Conservation (phyloP, 352 stramenopile species). For the Phytophthora cryptogea region DNA sequence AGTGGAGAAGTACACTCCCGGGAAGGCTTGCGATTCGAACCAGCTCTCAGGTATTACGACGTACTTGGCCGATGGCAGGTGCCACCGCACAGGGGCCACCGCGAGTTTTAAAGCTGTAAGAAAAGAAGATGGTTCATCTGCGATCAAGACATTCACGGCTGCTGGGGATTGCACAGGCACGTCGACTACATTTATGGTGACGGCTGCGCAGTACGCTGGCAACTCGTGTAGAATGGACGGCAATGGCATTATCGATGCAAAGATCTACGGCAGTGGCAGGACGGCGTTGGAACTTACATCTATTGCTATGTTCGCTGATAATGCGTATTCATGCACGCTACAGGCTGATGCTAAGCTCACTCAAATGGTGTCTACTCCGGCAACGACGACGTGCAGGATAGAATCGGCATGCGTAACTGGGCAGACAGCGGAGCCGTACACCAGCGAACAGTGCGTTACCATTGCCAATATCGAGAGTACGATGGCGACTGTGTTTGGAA, state of each 20-base stretch:
- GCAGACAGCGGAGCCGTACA: neutral
- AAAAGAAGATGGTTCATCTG: neutral
- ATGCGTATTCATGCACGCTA: neutral
- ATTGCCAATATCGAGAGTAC: neutral
- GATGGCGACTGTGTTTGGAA: neutral
- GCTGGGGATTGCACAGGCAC: neutral
- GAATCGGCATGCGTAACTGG: neutral
- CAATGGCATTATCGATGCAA: slow-evolving; percentile 1
- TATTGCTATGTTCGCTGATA: neutral
- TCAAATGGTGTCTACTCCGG: neutral
- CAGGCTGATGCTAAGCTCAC: neutral
- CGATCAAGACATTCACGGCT: neutral
- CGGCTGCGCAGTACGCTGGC: neutral
- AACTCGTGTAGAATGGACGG: neutral
- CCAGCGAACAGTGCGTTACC: neutral
- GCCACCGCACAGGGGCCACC: neutral
- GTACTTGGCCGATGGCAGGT: neutral
- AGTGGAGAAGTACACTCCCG: too few species aligned
- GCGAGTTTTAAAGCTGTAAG: neutral
- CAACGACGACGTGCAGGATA: neutral
- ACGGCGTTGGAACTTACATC: neutral
- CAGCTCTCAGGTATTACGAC: too few species aligned
- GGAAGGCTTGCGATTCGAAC: too few species aligned
- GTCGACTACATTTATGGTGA: neutral
- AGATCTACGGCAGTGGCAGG: neutral